These are phyloP conservation scores for Phaeotremella fagi DNA, from an alignment of 768 basidiomycete species.

Conservation along the genomic window DNA sequence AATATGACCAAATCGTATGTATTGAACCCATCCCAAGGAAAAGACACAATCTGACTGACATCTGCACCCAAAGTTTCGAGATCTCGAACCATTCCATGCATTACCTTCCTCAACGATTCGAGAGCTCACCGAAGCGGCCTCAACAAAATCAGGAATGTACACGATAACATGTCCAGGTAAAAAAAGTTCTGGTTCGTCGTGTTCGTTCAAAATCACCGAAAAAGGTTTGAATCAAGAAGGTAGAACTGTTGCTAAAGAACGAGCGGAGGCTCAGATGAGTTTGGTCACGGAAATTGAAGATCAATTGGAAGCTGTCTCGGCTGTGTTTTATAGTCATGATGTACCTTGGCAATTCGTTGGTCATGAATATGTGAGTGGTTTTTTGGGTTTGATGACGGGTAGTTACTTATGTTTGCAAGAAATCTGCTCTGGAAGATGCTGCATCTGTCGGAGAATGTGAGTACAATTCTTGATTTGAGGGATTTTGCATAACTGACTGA, in stretches of 20 bases:
- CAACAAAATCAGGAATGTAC: conserved; percentile 32
- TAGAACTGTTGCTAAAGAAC: conserved; percentile 20
- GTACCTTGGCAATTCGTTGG: conserved; percentile 44
- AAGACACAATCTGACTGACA: not conserved
- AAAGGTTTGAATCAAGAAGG: conserved; percentile 36
- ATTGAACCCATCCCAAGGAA: not conserved
- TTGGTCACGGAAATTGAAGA: conserved; percentile 33
- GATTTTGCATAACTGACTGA: conserved; percentile 5
- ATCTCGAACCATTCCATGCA: conserved; percentile 42
- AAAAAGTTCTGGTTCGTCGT: not conserved
- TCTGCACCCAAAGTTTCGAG: too few species aligned
- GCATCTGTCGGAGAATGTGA: conserved; percentile 39
- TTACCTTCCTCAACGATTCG: conserved; percentile 22
- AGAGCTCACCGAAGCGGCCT: conserved; percentile 15
- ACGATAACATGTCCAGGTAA: conserved; percentile 35
- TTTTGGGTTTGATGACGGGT: not conserved
- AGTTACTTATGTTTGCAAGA: conserved; percentile 12
- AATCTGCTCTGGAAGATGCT: conserved; percentile 38
- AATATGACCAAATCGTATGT: conserved; percentile 48
- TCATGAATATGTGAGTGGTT: conserved; percentile 40
- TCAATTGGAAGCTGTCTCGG: conserved; percentile 29
- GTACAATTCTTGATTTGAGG: not conserved
- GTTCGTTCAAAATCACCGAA: conserved; percentile 21
- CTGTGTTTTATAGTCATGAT: conserved; percentile 43
- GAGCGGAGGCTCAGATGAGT: conserved; percentile 35